phyloP scores from a whole-genome alignment of 2,329 filamentous ascomycete species.

The Colletotrichum sp. region DNA sequence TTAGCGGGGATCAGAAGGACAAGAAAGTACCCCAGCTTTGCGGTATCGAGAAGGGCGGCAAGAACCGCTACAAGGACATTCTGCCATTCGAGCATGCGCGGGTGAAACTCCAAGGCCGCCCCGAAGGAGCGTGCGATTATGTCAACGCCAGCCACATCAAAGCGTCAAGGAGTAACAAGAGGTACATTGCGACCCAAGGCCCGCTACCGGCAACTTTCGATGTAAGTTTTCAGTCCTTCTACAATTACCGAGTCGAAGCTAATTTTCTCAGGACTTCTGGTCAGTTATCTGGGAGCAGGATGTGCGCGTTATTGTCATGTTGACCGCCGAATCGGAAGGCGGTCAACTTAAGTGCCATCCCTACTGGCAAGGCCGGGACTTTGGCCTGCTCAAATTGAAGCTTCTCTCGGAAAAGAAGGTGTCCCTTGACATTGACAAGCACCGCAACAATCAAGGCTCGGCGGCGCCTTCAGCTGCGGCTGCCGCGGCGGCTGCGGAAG shows the following conservation, averaged over 20 bases:
- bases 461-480: constrained; percentile 15
- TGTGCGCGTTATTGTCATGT: constrained; percentile 91
- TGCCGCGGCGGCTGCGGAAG: neutral
- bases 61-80: constrained; percentile 98
- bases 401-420: constrained; percentile 82
- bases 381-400: constrained; percentile 78
- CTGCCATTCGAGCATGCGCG: constrained; percentile 94
- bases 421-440: constrained; percentile 72
- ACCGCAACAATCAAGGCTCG: constrained; percentile 35
- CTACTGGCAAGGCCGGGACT: constrained; percentile 85
- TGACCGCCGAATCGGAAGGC: constrained; percentile 92
- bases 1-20: constrained; percentile 36
- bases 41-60: constrained; percentile 91
- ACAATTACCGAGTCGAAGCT: neutral
- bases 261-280: constrained; percentile 82
- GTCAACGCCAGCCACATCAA: constrained; percentile 92
- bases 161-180: constrained; percentile 81
- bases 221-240: constrained; percentile 54
- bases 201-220: constrained; percentile 91
- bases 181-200: constrained; percentile 94
- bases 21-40: constrained; percentile 66
- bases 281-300: constrained; percentile 97
- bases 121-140: constrained; percentile 81
- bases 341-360: constrained; percentile 94
- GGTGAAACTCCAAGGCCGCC: constrained; percentile 76